Percentiles rank a stretch among this genome's conserved stretches.
These are phyloP conservation scores for Cercospora brassicicola DNA, from an alignment of 2,329 filamentous ascomycete species.

Conservation along the genomic window DNA sequence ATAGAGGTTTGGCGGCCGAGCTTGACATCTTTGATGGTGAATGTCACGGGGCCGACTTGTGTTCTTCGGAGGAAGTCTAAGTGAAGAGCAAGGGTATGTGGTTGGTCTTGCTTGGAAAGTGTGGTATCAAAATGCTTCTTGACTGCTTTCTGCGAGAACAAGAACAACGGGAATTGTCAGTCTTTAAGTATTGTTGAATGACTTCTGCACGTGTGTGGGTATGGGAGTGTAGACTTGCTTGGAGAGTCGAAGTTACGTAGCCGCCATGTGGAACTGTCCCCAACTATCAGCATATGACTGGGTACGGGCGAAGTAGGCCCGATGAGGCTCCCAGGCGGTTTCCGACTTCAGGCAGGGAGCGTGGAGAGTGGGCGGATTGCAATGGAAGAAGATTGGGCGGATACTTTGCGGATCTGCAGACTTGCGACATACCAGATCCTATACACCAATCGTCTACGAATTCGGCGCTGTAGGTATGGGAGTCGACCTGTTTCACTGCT, in stretches of 20 bases:
- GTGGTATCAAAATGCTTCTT: slow-evolving; percentile 60
- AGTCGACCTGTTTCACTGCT: slow-evolving; percentile 49
- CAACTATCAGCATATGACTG: slow-evolving; percentile 5
- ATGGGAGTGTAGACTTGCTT: slow-evolving; percentile 17
- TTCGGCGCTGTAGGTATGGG: slow-evolving; percentile 59
- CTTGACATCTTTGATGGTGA: slow-evolving; percentile 64
- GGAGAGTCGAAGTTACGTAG: slow-evolving; percentile 63
- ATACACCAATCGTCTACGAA: slow-evolving; percentile 65
- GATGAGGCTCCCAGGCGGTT: slow-evolving; percentile 1
- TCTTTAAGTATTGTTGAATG: slow-evolving; percentile 7
- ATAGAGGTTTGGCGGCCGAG: slow-evolving; percentile 63
- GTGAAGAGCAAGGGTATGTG: slow-evolving; percentile 64
- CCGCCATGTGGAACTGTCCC: slow-evolving; percentile 67
- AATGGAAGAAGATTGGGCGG: slow-evolving; percentile 15
- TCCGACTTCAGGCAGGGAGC: slow-evolving; percentile 1
- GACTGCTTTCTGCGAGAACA: slow-evolving; percentile 54
- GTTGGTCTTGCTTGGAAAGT: slow-evolving; percentile 59
- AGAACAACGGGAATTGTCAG: neutral
- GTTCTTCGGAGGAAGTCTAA: slow-evolving; percentile 67
- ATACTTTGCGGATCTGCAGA: slow-evolving; percentile 1
- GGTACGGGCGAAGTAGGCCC: slow-evolving; percentile 13
- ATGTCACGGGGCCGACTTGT: slow-evolving; percentile 55
- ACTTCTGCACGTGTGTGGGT: slow-evolving; percentile 1
- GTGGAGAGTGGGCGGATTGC: slow-evolving; percentile 14
- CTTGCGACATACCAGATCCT: slow-evolving; percentile 54